These are phyloP conservation scores for Curvularia hawaiiensis DNA, from an alignment of 2,329 filamentous ascomycete genomes.

Conservation along the genomic window DNA sequence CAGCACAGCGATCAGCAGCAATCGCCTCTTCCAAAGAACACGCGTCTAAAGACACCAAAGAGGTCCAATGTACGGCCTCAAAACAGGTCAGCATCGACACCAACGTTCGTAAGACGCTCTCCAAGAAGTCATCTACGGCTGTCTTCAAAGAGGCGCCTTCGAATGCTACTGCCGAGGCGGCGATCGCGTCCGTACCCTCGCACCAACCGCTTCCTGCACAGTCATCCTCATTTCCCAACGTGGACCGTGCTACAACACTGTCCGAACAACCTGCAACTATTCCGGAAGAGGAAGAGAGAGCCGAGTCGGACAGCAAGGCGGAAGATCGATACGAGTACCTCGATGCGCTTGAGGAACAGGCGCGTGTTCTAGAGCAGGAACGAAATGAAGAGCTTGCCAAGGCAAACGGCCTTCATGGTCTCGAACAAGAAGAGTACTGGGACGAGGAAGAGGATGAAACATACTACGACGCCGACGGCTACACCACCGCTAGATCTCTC, in stretches of 20 bases:
- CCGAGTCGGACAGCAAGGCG: constrained; percentile 25
- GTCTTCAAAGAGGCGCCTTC: constrained; percentile 58
- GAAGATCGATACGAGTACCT: constrained; percentile 44
- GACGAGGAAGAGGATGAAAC: constrained; percentile 75
- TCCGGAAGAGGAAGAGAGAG: constrained; percentile 20
- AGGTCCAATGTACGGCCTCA: constrained; percentile 25
- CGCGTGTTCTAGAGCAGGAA: constrained; percentile 43
- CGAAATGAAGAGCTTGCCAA: constrained; percentile 46
- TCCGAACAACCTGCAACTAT: constrained; percentile 24
- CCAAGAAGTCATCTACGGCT: constrained; percentile 57
- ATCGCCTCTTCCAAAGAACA: constrained; percentile 29
- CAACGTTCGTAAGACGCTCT: constrained; percentile 54
- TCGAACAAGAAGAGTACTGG: constrained; percentile 74
- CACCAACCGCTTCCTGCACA: constrained; percentile 28
- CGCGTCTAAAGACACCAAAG: constrained; percentile 19
- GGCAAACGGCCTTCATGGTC: constrained; percentile 19
- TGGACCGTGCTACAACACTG: constrained; percentile 29
- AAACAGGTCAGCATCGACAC: constrained; percentile 35
- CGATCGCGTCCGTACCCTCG: constrained; percentile 26
- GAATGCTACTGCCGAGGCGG: constrained; percentile 25
- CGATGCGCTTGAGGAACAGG: constrained; percentile 46
- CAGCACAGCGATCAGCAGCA: constrained; percentile 65
- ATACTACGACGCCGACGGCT: constrained; percentile 72
- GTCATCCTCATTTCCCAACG: constrained; percentile 30
- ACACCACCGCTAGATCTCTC: constrained; percentile 77